Base-by-base conservation (phyloP, 2,329 filamentous ascomycete genomes). In the Xylaria hypoxylon region DNA sequence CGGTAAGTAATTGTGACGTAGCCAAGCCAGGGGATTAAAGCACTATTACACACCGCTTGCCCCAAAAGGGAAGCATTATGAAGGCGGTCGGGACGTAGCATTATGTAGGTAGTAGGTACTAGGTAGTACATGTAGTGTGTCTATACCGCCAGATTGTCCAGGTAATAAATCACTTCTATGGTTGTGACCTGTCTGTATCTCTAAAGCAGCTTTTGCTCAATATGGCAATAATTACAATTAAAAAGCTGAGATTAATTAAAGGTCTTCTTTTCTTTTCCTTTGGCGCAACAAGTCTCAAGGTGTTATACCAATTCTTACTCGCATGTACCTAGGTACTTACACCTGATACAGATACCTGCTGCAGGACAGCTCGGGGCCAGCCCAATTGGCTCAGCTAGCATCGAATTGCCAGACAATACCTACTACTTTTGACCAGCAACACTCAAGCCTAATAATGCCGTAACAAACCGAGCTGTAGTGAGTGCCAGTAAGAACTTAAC, bases 1-100 rank as follows among this genome's bases (percentile, higher is more conserved):
- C 19, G 31, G 38, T 31, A 52, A 33, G 24, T 45, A 61, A 47
- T 42, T 51, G 65, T 68, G 65, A 68, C 65, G 65, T 68, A 59
- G 58, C 40, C 22, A 26, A 40, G 42, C 55, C 57, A 53, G 62
- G 52, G 52, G 4, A 28, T 10, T 57, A n/a, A 48, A 17, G 45
- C 17, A 26, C 51, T 59, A 38, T 47, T 45, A 38, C 38, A 15
- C 35, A 35, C 33, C 26, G 52, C 65, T 65, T 65, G 53, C 8
- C 62, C 48, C 42, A 10, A 65, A 65, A 35, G n/a, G 48, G 58
- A 56, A 61, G 45, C 35, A 35, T 47, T 17, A 35, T 3, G 28
- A 13, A 19, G 28, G n/a, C n/a, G n/a, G n/a, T n/a, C n/a, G n/a
- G 19, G 31, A 55, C 33, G 48, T 44, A 35, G n/a, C 17, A 4